These are phyloP conservation scores for Neurospora sp. DNA, from an alignment of 495 filamentous ascomycete species.

Conservation along the genomic window DNA sequence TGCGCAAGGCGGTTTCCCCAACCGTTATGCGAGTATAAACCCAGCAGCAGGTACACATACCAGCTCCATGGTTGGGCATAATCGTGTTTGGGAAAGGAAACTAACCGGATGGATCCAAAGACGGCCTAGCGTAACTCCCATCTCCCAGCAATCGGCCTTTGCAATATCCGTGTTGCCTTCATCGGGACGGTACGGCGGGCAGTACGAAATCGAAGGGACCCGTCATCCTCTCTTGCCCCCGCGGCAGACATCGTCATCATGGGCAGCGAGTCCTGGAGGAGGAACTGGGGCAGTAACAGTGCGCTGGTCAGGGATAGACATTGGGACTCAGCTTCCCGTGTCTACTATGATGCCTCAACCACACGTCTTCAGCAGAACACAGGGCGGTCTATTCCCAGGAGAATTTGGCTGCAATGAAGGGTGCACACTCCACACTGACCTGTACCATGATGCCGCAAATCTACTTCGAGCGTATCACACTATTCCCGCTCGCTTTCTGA, in stretches of 20 bases:
- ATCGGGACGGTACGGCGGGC: neutral
- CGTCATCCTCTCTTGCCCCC: conserved; percentile 7
- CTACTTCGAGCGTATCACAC: conserved; percentile 13
- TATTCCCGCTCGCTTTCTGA: conserved; percentile 4
- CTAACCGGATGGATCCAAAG: conserved; percentile 7
- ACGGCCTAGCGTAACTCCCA: conserved; percentile 7
- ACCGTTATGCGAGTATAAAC: conserved; percentile 28
- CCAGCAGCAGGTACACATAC: conserved; percentile 16
- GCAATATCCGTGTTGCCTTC: conserved; percentile 13
- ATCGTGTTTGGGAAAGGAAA: neutral
- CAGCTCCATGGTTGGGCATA: neutral
- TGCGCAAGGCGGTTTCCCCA: conserved; percentile 29
- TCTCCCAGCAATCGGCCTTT: conserved; percentile 16
- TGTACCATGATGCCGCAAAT: conserved; percentile 21
- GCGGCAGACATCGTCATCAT: conserved; percentile 6
- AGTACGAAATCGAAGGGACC: neutral
- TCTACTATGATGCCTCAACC: neutral
- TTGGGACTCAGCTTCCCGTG: conserved; percentile 5
- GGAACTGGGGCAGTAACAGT: conserved; percentile 6
- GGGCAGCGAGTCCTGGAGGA: conserved; percentile 1
- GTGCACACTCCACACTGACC: conserved; percentile 18
- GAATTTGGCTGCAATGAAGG: conserved; percentile 15
- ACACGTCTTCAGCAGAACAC: conserved; percentile 16
- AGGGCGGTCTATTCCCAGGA: conserved; percentile 4
- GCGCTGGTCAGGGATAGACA: conserved; percentile 12